Conservation (phyloP, 2,329 filamentous ascomycete species). For the Aspergillus arachidicola region DNA sequence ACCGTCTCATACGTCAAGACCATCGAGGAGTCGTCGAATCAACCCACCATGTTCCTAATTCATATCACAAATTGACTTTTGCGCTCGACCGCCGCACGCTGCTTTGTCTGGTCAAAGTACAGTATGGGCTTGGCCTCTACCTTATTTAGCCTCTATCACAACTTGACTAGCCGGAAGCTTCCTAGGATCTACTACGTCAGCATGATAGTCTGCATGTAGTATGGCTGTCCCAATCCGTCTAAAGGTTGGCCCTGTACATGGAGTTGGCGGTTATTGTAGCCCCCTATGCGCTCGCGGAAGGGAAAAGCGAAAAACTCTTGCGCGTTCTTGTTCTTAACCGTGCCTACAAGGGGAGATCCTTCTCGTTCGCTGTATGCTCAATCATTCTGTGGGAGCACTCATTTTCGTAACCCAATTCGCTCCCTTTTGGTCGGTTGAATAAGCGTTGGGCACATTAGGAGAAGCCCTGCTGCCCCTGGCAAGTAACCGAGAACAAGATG, state of each 20-base stretch:
- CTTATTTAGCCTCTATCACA: constrained; percentile 4
- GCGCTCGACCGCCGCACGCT: background rate
- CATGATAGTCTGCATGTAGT: constrained; percentile 28
- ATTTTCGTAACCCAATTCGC: constrained; percentile 7
- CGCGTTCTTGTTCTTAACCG: constrained; percentile 1
- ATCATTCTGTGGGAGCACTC: constrained; percentile 7
- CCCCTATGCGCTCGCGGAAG: constrained; percentile 4
- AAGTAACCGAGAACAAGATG: constrained; percentile 23
- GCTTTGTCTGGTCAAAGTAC: background rate
- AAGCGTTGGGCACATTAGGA: constrained; percentile 6
- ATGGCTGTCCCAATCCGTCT: background rate
- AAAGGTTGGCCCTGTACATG: background rate
- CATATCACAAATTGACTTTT: background rate
- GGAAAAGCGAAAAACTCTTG: constrained; percentile 2
- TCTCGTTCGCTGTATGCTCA: constrained; percentile 7
- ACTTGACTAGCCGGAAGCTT: constrained; percentile 19
- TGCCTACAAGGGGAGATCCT: constrained; percentile 5
- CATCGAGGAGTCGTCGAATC: constrained; percentile 16
- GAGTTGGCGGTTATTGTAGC: constrained; percentile 4
- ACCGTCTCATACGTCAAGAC: constrained; percentile 28
- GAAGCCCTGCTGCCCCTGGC: constrained; percentile 8
- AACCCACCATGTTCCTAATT: constrained; percentile 9
- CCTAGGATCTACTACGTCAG: constrained; percentile 35
- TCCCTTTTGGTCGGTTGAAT: constrained; percentile 4
- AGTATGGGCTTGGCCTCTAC: background rate